Percentiles rank a stretch among this genome's conserved stretches.
phyloP scores from a whole-genome alignment of 495 filamentous ascomycete species.

The Oidiodendron maius region DNA sequence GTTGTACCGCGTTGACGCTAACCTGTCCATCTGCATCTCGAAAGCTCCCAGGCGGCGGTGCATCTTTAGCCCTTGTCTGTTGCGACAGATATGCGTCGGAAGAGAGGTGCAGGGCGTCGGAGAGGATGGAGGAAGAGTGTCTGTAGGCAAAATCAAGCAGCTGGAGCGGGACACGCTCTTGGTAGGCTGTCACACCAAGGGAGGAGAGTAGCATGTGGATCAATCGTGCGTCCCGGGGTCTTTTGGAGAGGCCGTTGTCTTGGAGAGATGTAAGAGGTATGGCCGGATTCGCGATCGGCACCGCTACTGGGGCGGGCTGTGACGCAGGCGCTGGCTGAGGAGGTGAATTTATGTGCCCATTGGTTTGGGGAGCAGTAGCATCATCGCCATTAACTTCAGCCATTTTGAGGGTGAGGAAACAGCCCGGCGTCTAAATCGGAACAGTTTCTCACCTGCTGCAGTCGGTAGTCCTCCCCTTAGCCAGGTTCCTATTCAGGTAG shows the following conservation, averaged over 20 bases:
- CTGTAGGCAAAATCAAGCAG: conserved; percentile 97
- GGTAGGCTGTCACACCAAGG: conserved; percentile 83
- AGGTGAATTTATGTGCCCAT: conserved; percentile 21
- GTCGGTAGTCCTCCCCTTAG: too few relatives aligned
- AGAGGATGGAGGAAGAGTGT: conserved; percentile 57
- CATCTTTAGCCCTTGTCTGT: conserved; percentile 42
- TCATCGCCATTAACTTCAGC: conserved; percentile 30
- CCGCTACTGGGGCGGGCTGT: conserved; percentile 30
- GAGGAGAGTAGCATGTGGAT: conserved; percentile 86
- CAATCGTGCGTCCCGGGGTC: conserved; percentile 84
- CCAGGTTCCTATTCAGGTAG: too few relatives aligned
- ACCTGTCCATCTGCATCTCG: conserved; percentile 39
- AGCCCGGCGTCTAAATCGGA: too few relatives aligned
- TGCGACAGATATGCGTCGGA: conserved; percentile 56
- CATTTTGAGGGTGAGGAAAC: conserved; percentile 23
- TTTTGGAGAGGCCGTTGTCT: conserved; percentile 59
- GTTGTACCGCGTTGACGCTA: conserved; percentile 38
- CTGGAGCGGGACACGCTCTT: conserved; percentile 88
- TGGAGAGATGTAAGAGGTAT: conserved; percentile 42
- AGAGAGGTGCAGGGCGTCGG: conserved; percentile 58
- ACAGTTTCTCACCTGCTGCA: too few relatives aligned
- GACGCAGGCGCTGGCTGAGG: conserved; percentile 21
- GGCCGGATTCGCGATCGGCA: conserved; percentile 23
- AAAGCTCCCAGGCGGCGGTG: conserved; percentile 35
- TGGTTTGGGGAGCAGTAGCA: conserved; percentile 30